Percentiles rank a stretch among this genome's conserved stretches.
phyloP scores from a whole-genome alignment of 148 eudicot genomes.

The Limonium bicolor region DNA sequence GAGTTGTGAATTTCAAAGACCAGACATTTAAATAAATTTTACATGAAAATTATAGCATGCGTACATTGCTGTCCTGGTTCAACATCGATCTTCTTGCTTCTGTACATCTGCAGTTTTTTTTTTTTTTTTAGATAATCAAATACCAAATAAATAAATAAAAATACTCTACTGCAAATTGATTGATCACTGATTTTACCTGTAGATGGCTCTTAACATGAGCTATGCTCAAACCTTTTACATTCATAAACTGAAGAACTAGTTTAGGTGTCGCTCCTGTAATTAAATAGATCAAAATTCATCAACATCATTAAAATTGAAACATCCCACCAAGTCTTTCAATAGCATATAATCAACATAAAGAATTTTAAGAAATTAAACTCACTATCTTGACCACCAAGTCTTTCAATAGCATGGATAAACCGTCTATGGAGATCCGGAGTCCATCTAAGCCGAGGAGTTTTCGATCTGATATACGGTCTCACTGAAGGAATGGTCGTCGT shows the following conservation, averaged over 20 bases:
- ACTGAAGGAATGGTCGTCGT: constrained; percentile 4
- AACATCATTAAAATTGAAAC: background rate
- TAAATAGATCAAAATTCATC: background rate
- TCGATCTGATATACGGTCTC: constrained; percentile 13
- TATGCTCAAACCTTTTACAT: constrained; percentile 83
- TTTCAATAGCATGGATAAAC: constrained; percentile 13
- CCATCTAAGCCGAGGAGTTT: constrained; percentile 17
- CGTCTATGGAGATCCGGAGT: constrained; percentile 20
- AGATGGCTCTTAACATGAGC: constrained; percentile 97
- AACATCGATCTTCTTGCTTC: constrained; percentile 82
- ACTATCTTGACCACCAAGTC: constrained; percentile 19
- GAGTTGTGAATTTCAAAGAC: background rate
- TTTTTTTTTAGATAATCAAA: background rate
- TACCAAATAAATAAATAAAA: background rate
- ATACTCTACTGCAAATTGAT: background rate
- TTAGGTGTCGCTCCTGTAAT: constrained; percentile 83
- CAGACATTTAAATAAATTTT: background rate
- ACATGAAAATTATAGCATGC: background rate
- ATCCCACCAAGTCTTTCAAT: background rate
- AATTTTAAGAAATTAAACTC: background rate
- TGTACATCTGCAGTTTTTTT: constrained; percentile 90
- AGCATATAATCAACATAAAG: background rate
- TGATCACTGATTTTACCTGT: constrained; percentile 37
- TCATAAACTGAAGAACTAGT: constrained; percentile 84
- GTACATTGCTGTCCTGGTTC: constrained; percentile 61